These are phyloP conservation scores for Nissolia schottii DNA, from an alignment of 306 rosid species.

Conservation along the genomic window DNA sequence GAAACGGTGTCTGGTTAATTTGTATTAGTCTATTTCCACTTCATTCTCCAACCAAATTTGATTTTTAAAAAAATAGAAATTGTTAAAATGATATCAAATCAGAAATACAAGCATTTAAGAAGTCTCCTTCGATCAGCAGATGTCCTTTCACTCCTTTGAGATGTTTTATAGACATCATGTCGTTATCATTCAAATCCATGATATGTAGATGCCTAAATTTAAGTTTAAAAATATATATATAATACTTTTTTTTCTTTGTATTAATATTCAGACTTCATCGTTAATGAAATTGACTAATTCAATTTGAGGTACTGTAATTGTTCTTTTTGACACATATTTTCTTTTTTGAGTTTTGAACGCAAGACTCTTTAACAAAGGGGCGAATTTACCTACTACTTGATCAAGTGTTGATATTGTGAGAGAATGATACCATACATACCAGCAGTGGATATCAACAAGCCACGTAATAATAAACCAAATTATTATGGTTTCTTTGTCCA, in stretches of 20 bases:
- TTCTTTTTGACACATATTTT: no score
- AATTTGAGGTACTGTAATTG: no score
- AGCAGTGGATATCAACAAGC: not conserved
- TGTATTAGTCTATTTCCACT: not conserved
- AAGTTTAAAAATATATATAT: not conserved
- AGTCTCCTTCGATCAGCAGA: not conserved
- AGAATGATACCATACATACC: not conserved
- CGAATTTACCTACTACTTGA: no score
- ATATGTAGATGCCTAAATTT: not conserved
- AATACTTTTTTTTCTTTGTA: no score
- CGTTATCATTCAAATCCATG: slow-evolving; percentile 16
- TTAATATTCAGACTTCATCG: no score
- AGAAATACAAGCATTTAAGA: slow-evolving; percentile 12
- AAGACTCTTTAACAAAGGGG: no score
- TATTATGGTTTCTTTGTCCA: not conserved
- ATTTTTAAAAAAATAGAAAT: not conserved
- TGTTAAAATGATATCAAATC: not conserved
- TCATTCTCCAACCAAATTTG: not conserved
- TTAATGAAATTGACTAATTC: no score
- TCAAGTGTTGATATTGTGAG: no score
- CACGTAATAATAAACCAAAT: not conserved
- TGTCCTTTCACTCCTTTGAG: slow-evolving; percentile 18
- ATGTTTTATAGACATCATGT: slow-evolving; percentile 20
- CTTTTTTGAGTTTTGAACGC: no score
- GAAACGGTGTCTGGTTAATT: not conserved